Evolutionary conservation across 2,329 filamentous ascomycete genomes (phyloP), one percentile per base, ranked within the genome.

Genomic region (Botrytis pseudocinerea): DNA sequence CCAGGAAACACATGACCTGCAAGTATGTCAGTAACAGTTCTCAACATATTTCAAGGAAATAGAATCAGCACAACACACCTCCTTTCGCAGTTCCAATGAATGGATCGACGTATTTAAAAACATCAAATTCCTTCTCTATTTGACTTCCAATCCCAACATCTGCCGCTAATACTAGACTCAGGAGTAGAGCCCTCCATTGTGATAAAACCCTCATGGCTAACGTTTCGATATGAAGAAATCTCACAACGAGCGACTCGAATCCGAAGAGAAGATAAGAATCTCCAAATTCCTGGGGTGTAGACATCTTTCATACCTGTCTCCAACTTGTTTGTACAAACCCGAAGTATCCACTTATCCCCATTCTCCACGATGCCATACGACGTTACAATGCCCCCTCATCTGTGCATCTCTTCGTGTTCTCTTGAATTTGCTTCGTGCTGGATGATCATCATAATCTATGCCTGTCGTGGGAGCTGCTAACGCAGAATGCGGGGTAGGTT

Each of bases 81-180:
- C 86, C 87, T 79, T 86, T 85, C 6, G 82, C 83, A 25, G 86
- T 87, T 42, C 87, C 87, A 74, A 89, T 88, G 9, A 89, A 82
- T 14, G 86, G 87, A 78, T 89, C 81, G 38, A 85, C 79, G 77
- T 82, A 83, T 60, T 83, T 77, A 44, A 85, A 78, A 8, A 83
- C 79, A 75, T 85, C 81, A 51, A 78, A 80, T 25, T 62, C 64
- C 3, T 32, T 20, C 3, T 75, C 75, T 35, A 61, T 35, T n/a
- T 46, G 40, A 48, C 20, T 48, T 46, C 48, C 62, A 22, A 28
- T 20, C 20, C 35, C 70, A 9, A 20, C 32, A 25, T 51, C 35
- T 20, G 48, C n/a, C 18, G 54, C n/a, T 6, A 51, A 8, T 22
- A 44, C 35, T 20, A 64, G 32, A 4, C 46, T 46, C 44, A 65